Percentiles rank a stretch among this genome's conserved stretches.
These are phyloP conservation scores for Agaricus subrufescens DNA, from an alignment of 768 basidiomycete species.

Conservation along the genomic window DNA sequence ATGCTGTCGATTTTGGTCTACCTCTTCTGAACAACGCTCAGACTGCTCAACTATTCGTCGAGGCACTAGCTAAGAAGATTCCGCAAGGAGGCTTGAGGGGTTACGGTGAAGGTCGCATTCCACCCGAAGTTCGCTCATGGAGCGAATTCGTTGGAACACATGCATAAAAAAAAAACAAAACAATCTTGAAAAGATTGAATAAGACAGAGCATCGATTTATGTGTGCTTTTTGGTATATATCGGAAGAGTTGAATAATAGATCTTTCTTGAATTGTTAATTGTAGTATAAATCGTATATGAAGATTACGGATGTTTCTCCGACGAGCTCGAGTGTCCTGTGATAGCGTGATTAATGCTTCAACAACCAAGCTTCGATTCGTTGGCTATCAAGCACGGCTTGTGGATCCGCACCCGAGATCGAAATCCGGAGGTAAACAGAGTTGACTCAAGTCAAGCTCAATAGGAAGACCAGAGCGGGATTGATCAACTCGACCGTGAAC, in stretches of 20 bases:
- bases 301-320: background rate
- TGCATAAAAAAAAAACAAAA: slow-evolving; percentile 34
- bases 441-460: slow-evolving; percentile 40
- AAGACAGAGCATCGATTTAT: background rate
- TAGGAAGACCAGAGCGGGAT: slow-evolving; percentile 26
- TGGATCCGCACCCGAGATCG: background rate
- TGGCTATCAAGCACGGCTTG: background rate
- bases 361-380: background rate
- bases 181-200: background rate
- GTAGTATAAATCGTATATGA: background rate
- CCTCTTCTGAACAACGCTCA: slow-evolving; percentile 88
- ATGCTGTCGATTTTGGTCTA: slow-evolving; percentile 94
- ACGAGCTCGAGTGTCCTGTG: background rate
- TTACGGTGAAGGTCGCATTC: slow-evolving; percentile 86
- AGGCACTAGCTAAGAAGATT: slow-evolving; percentile 80
- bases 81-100: slow-evolving; percentile 70
- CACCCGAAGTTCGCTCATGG: slow-evolving; percentile 91
- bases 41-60: slow-evolving; percentile 87
- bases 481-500: slow-evolving; percentile 23
- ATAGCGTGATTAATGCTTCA: too few species aligned
- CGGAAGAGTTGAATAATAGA: background rate
- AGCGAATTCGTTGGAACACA: slow-evolving; percentile 77
- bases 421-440: slow-evolving; percentile 50
- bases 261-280: background rate
- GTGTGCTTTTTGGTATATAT: background rate